A percentile compares a stretch with the other conserved stretches of the same genome.
These are phyloP conservation scores for Davidsoniella neocaledoniae DNA, from an alignment of 2,329 filamentous ascomycete genomes.

Conservation along the genomic window DNA sequence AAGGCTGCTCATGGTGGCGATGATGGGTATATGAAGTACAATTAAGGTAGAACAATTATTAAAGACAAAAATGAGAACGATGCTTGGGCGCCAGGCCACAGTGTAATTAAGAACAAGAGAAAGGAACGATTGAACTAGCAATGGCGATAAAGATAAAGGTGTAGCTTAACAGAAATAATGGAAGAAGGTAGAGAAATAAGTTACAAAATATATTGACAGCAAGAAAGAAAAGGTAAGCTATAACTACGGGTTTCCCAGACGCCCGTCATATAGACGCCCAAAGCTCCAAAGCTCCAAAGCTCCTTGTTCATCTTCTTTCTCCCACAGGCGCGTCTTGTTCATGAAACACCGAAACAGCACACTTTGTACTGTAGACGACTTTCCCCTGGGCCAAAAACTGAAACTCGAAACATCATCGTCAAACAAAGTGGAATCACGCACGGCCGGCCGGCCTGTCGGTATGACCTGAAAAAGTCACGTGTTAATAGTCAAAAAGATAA, in stretches of 20 bases:
- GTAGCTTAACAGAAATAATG: background rate
- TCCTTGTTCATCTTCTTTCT: too few relatives aligned
- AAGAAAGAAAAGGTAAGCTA: too few relatives aligned
- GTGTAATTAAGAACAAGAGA: background rate
- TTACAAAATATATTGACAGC: too few relatives aligned
- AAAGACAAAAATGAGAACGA: background rate
- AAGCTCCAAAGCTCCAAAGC: too few relatives aligned
- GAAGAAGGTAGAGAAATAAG: background rate
- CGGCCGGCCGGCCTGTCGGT: background rate
- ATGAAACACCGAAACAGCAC: too few relatives aligned
- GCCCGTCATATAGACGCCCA: too few relatives aligned
- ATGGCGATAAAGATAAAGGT: background rate
- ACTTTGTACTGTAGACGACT: too few relatives aligned
- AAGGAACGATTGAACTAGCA: background rate
- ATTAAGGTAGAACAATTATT: background rate
- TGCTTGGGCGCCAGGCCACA: constrained; percentile 3
- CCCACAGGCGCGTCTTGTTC: too few relatives aligned
- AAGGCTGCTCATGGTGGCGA: background rate
- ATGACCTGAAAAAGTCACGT: background rate
- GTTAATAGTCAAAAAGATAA: too few relatives aligned
- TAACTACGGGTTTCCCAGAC: too few relatives aligned
- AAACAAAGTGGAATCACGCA: background rate
- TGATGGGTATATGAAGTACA: background rate
- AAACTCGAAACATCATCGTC: background rate
- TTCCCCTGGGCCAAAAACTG: background rate